Evolutionary conservation across 2,329 filamentous ascomycete genomes (phyloP), one percentile per base, ranked within the genome.

Genomic region (Keithomyces neogunnii): DNA sequence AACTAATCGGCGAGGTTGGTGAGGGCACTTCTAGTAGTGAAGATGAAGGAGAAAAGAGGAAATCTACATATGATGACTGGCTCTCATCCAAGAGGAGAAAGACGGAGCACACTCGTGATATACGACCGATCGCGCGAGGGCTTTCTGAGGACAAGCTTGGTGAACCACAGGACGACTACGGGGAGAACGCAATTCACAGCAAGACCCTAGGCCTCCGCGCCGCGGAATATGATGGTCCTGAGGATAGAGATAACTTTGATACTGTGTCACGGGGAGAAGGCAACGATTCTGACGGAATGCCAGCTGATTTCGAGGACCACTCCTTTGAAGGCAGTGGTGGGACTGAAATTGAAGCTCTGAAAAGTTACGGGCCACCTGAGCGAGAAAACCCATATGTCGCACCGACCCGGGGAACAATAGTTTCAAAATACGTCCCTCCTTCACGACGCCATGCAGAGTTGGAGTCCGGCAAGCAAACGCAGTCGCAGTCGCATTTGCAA

Each of bases 341-440:
- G 1, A 66, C 66, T 4, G 59, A 62, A 28, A 5, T 40, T 40
- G 52, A 63, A 33, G 57, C 60, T 53, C 45, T 57, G 33, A 63
- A 69, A 48, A 64, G 66, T 32, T 56, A 64, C n/a, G 65, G 65
- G 43, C 75, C 73, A 55, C 75, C 73, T 54, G 67, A 76, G 52
- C 78, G 82, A 54, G 92, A 97, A 66, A 96, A 97, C 58, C 92
- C 92, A 4, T 97, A 96, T 59, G 75, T 92, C 48, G 86, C 92
- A 3, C 92, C 92, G 4, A 66, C 72, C 2, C 67, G 69, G 2
- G 71, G 71, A 26, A 62, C 64, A 13, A 66, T 71, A 40, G 64
- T 73, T 19, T 73, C 75, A 5, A 96, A 95, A 78, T 99, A 99
- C 60, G 78, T 96, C 3, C 92, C 93, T 1, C 93, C 92, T 3